phyloP scores from a whole-genome alignment of 495 filamentous ascomycete species.

The Daldinia decipiens region DNA sequence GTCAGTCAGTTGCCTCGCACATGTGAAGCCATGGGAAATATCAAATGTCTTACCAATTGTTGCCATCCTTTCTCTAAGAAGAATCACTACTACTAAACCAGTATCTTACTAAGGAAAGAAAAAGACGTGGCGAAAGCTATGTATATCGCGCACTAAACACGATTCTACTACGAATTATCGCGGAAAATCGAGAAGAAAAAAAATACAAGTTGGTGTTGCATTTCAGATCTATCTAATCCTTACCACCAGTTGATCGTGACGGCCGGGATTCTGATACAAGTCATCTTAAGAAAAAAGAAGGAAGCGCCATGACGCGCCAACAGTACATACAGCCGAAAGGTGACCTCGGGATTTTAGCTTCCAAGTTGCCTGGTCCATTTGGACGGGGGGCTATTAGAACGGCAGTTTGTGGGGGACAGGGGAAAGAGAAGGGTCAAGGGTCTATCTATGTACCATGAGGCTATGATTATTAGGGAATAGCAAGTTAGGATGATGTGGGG shows the following conservation, averaged over 20 bases:
- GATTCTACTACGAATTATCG: slow-evolving; percentile 4
- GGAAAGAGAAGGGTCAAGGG: background rate
- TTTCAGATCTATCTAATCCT: slow-evolving; percentile 30
- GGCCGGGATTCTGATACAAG: slow-evolving; percentile 11
- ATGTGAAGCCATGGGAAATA: background rate
- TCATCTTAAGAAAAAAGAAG: slow-evolving; percentile 13
- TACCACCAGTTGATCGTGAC: slow-evolving; percentile 6
- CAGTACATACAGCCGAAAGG: slow-evolving; percentile 41
- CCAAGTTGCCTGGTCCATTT: slow-evolving; percentile 24
- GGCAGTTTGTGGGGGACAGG: slow-evolving; percentile 46
- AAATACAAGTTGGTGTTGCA: slow-evolving; percentile 19
- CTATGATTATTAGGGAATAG: background rate
- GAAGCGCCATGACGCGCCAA: slow-evolving; percentile 18
- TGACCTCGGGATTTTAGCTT: slow-evolving; percentile 41
- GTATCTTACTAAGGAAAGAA: slow-evolving; percentile 2
- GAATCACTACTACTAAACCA: background rate
- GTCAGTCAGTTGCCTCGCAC: slow-evolving; percentile 7
- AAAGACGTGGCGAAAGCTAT: background rate
- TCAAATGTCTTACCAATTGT: slow-evolving; percentile 42
- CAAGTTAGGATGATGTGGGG: slow-evolving; percentile 6
- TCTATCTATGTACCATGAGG: background rate
- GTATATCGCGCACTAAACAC: slow-evolving; percentile 4
- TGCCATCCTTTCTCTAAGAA: slow-evolving; percentile 34
- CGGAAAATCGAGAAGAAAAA: background rate
- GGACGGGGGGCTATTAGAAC: slow-evolving; percentile 30